Base-by-base conservation (phyloP, 1,284 basidiomycete species). In the Macrocystidia cucumis region DNA sequence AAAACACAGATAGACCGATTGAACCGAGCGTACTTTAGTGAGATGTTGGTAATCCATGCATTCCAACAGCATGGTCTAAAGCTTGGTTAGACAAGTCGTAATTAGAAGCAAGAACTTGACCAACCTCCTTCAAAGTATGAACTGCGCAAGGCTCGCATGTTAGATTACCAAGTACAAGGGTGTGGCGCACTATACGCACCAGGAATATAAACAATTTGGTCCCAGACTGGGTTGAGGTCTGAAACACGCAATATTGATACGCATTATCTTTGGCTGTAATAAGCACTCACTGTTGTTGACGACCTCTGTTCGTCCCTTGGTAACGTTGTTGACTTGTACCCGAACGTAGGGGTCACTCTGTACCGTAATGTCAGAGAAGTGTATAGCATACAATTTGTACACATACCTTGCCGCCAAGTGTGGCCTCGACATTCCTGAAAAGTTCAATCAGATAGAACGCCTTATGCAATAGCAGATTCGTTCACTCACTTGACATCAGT, bases 21-120 rank as follows among this genome's bases (percentile, higher is more conserved):
- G 17, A 59, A 55, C 33, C 54, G 53, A 71, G 60, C 59, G 49
- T 46, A 72, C 84, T 64, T 76, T 87, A 27, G 83, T 90, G 38
- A 91, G 59, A 56, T 91, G 69, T 59, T 97, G 90, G 57, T 95
- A 95, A 59, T 98, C 96, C 92, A 98, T 95, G 45, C 89, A 74
- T 65, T 98, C 95, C 48, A 98, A 63, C 31, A 91, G 58, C 56
- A 97, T 64, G 7, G 64, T 74, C 72, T 65, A 35, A 40, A 33
- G 16, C 20, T 38, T 18, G 21, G 25, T 9, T 21, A n/a, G 13
- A 26, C 11, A 37, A 12, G 22, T 33, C 8, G 33, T 3, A 12
- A 18, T 14, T 18, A 9, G 12, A 4, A 18, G 21, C 3, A 22
- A 19, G 29, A 20, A 22, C 26, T 20, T 9, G n/a, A 44, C 59